Evolutionary conservation across 805 yeast genomes (phyloP), one percentile per base, ranked within the genome.

Genomic region (Pichia manshurica): DNA sequence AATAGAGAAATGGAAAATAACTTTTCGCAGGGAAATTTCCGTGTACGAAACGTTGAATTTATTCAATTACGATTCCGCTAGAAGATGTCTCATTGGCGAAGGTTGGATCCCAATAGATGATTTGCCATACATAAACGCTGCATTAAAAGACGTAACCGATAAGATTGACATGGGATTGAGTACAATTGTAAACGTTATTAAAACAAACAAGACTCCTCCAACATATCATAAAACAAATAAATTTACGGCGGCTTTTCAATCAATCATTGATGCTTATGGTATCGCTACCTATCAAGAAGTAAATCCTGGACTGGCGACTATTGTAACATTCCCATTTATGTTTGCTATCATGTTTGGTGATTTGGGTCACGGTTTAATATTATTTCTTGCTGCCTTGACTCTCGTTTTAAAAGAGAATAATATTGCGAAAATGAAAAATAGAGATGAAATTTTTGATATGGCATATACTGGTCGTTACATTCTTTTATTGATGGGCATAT

Each of bases 331-430:
- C 72, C 99, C 99, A 21, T 93, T 93, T 66, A 86, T 93, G 95
- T 93, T 93, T 70, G 97, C 99, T 25, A 84, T 93, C 59, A 93
- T 93, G 99, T 93, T 93, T 73, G 99, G 99, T 73, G 99, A 93
- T 71, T 64, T 90, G 50, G 99, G 99, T 15, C 99, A 93, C 70
- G 99, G 99, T 5, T 77, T 89, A 50, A 78, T 93, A 42, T 71
- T 93, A 65, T 76, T 84, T 46, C 65, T 84, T 48, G 87, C 88
- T 16, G 96, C 95, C 1, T 67, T 79, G 45, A 66, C 69, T 28
- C 70, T 93, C 53, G 89, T 93, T 10, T 54, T 81, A 43, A 82
- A 84, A 62, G 99, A 93, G 66, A 75, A 73, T 52, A 73, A 76
- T 53, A 77, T 93, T 45, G 82, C 76, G 21, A 73, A 72, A 42